Evolutionary conservation across 148 eudicot species (phyloP).

Genomic region (Camellia granthamiana): DNA sequence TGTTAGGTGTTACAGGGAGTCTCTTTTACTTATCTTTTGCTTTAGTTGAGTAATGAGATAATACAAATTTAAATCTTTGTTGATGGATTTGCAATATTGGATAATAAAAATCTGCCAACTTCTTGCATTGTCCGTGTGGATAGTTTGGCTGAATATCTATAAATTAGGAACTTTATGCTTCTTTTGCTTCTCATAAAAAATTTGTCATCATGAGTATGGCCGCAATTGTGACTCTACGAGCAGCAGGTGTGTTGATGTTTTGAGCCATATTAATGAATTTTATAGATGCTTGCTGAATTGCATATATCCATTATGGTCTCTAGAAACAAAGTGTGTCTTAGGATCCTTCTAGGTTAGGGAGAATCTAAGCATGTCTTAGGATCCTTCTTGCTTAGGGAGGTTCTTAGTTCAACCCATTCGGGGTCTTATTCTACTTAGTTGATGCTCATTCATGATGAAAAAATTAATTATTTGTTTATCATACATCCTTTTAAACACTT

Average conservation of each 20-base stretch:
- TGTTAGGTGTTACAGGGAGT: not conserved
- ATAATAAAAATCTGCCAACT: not conserved
- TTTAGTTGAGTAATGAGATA: constrained; percentile 3
- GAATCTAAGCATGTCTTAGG: not conserved
- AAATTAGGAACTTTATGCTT: constrained; percentile 6
- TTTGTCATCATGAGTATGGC: not conserved
- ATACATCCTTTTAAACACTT: not conserved
- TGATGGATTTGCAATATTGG: not conserved
- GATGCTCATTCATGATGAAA: not conserved
- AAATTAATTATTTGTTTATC: not conserved
- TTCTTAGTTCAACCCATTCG: not conserved
- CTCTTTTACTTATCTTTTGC: not conserved
- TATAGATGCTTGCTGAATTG: not conserved
- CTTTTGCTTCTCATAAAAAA: not conserved
- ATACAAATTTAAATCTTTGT: not conserved
- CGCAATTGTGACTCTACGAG: not conserved
- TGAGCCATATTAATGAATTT: not conserved
- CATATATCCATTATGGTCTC: not conserved
- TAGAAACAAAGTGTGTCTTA: not conserved
- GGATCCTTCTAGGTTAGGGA: not conserved
- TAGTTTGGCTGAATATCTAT: not conserved
- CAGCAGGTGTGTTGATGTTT: not conserved
- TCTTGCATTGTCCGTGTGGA: constrained; percentile 4
- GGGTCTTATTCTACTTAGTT: not conserved
- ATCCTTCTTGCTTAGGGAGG: not conserved